Evolutionary conservation across 2,329 filamentous ascomycete genomes (phyloP), one percentile per base, ranked within the genome.

Genomic region (Cryphonectria nitschkei): DNA sequence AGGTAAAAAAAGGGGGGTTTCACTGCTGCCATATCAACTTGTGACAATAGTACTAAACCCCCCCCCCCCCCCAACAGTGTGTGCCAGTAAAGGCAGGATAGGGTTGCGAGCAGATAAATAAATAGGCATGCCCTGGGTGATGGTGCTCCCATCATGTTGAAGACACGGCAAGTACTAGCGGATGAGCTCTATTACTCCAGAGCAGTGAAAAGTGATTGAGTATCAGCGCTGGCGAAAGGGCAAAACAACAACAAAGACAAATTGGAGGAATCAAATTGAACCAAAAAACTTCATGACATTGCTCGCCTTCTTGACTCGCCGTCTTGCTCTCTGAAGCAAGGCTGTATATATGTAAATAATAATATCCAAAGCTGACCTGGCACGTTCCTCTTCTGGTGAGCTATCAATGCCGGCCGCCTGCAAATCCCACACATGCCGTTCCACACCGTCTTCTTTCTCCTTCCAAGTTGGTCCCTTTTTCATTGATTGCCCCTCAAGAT

Each of bases 351-450:
- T 50, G n/a, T 50, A 50, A n/a, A 50, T 39, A 39, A 39, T 39
- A 39, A 50, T 61, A 32, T 66, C 37, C 54, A 41, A 16, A 66
- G 26, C 58, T 46, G 68, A 68, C 29, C 65, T 39, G 60, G 67
- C 67, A 71, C 70, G 70, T 71, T 71, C 67, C 70, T 71, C 70
- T 71, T 67, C 13, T 39, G n/a, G 39, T 71, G 70, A 71, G 70
- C 70, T 71, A 71, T 56, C 70, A 71, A 69, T 71, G 56, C 67
- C 67, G 39, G 70, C 43, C 63, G 52, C 29, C 43, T 37, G 43
- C 41, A 62, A 26, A 39, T 39, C n/a, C 16, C 19, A 52, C 16
- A 50, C n/a, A 50, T 50, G 13, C 16, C 39, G 14, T 7, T 26
- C 37, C 43, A 6, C 43, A 19, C n/a, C 3, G 22, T n/a, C 11